phyloP scores from a whole-genome alignment of 1,139 yeast genomes.

The Hyphopichia burtonii region DNA sequence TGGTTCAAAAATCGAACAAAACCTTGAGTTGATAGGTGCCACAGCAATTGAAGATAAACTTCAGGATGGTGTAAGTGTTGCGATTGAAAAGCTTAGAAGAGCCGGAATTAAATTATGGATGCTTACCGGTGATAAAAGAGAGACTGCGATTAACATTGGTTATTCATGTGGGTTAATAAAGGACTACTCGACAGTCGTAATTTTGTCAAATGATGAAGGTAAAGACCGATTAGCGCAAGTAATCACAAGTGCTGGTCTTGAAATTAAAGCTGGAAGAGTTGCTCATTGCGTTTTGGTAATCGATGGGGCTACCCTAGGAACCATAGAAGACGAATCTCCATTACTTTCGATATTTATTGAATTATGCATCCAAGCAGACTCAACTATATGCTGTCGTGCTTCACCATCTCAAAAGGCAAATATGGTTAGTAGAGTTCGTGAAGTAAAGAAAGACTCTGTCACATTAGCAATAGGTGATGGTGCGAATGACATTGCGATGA shows the following conservation, averaged over 20 bases:
- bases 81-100: slow-evolving; percentile 85
- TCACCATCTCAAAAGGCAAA: slow-evolving; percentile 95
- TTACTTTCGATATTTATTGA: slow-evolving; percentile 75
- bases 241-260: slow-evolving; percentile 60
- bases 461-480: slow-evolving; percentile 99
- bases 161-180: slow-evolving; percentile 90
- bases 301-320: slow-evolving; percentile 81
- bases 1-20: slow-evolving; percentile 70
- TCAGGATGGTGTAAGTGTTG: slow-evolving; percentile 93
- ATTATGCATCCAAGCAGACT: slow-evolving; percentile 81
- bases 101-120: slow-evolving; percentile 97
- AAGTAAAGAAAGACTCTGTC: slow-evolving; percentile 62
- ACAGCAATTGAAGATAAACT: slow-evolving; percentile 97
- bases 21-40: slow-evolving; percentile 76
- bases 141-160: slow-evolving; percentile 96
- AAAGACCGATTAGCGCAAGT: slow-evolving; percentile 48
- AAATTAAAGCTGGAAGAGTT: slow-evolving; percentile 63
- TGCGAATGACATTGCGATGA: slow-evolving; percentile 98
- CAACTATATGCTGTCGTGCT: slow-evolving; percentile 94
- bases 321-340: slow-evolving; percentile 70
- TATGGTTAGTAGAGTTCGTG: slow-evolving; percentile 78
- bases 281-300: slow-evolving; percentile 94
- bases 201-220: slow-evolving; percentile 62
- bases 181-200: slow-evolving; percentile 87
- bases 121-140: slow-evolving; percentile 97